Conservation (phyloP, 1,284 basidiomycete genomes). For the Cryptococcus depauperatus region DNA sequence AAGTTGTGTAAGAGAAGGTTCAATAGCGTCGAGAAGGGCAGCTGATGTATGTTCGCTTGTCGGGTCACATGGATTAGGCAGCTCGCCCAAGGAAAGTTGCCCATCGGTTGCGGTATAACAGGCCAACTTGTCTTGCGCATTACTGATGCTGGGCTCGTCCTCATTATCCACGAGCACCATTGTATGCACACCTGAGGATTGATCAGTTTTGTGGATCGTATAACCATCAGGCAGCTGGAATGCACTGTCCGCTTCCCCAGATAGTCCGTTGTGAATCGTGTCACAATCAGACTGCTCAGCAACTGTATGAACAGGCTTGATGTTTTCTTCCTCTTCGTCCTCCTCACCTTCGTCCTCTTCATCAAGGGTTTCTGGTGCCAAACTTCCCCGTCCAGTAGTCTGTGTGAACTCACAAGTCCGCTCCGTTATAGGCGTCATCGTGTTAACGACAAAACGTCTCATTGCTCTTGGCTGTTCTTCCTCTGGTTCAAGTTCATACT, state of each 20-base stretch:
- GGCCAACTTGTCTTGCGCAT: constrained; percentile 8
- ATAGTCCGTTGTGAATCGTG: constrained; percentile 7
- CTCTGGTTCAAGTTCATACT: constrained; percentile 23
- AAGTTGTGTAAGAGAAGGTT: constrained; percentile 53
- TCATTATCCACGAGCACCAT: constrained; percentile 25
- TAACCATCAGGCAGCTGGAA: constrained; percentile 43
- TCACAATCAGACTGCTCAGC: constrained; percentile 11
- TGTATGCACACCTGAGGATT: constrained; percentile 16
- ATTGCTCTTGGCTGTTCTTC: constrained; percentile 50
- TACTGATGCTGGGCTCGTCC: constrained; percentile 10
- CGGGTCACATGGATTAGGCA: constrained; percentile 80
- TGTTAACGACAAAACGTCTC: constrained; percentile 56
- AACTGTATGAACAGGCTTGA: constrained; percentile 4
- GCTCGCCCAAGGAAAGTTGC: neutral
- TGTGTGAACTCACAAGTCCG: constrained; percentile 61
- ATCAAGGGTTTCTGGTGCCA: neutral
- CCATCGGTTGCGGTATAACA: constrained; percentile 17
- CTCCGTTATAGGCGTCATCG: constrained; percentile 93
- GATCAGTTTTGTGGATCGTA: constrained; percentile 34
- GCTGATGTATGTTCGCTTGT: constrained; percentile 62
- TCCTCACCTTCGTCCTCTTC: constrained; percentile 3
- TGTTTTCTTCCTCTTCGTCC: constrained; percentile 20
- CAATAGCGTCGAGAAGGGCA: constrained; percentile 56
- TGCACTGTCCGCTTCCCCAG: constrained; percentile 7
- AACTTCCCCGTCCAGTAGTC: neutral